Base-by-base conservation (phyloP, 352 stramenopile genomes). In the Phytophthora brassicae region DNA sequence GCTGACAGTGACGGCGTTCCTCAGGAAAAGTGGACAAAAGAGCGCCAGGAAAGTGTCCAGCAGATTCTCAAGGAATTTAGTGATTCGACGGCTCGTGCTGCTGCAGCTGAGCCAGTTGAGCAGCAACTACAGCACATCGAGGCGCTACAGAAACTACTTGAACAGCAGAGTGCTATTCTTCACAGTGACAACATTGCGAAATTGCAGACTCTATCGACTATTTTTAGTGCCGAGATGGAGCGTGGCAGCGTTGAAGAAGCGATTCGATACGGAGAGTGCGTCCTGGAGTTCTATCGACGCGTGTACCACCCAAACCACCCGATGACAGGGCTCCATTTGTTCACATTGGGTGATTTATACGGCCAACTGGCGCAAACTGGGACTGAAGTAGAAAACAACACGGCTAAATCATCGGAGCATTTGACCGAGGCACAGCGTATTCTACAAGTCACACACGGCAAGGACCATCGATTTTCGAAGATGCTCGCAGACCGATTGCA, bases 191-290 rank as follows among this genome's bases (percentile, higher is more conserved):
- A 77, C 56, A 85, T 81, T 48, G 66, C 67, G 1, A 39, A 74
- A 4, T 59, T 92, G 24, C 63, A 85, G 45, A 79, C 73, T 12
- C 51, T 75, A 16, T 77, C 80, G 8, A 62, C 70, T 9, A 46
- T 92, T 9, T 87, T 90, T 58, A 88, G 67, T 43, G 63, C 70
- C 13, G 70, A 87, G 58, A 76, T 89, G 56, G 72, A 86, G 26
- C 66, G 68, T 42, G 66, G 55, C 2, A 69, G 65, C 13, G 28
- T 72, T 6, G 31, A 55, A 2, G 57, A 68, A 29, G 80, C 80
- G 7, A 38, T 81, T 31, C 26, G 14, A 23, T 75, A 73, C 13
- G 83, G 79, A 19, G 72, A 81, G 35, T 33, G 45, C 5, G 86
- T 92, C 39, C 49, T 83, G n/a, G 47, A 66, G 23, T 86, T 90